Conservation (phyloP, 2,329 filamentous ascomycete genomes). For the Hymenoscyphus infarciens region DNA sequence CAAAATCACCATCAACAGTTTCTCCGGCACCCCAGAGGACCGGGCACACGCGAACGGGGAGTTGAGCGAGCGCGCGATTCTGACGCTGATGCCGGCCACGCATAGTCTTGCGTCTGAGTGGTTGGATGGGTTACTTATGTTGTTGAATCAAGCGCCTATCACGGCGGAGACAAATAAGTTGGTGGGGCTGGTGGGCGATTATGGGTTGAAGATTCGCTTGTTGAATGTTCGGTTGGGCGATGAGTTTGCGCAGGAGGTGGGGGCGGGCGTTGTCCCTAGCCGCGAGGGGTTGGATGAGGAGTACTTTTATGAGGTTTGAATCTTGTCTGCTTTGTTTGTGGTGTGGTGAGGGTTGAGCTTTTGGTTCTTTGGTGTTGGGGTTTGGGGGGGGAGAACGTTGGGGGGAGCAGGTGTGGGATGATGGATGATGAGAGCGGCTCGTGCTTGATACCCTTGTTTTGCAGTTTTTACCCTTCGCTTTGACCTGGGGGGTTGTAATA, state of each 20-base stretch:
- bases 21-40: slow-evolving; percentile 36
- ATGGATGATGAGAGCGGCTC: neutral
- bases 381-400: neutral
- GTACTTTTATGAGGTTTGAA: slow-evolving; percentile 69
- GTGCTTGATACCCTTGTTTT: neutral
- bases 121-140: slow-evolving; percentile 92
- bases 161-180: slow-evolving; percentile 94
- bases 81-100: slow-evolving; percentile 78
- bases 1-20: slow-evolving; percentile 89
- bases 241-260: slow-evolving; percentile 59
- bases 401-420: neutral
- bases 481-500: neutral
- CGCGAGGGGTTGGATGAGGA: slow-evolving; percentile 85
- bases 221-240: slow-evolving; percentile 88
- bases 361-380: neutral
- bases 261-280: slow-evolving; percentile 70
- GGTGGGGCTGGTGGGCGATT: slow-evolving; percentile 79
- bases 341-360: too few relatives aligned
- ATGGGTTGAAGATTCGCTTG: slow-evolving; percentile 87
- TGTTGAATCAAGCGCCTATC: slow-evolving; percentile 91
- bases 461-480: neutral
- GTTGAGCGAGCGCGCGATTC: slow-evolving; percentile 64
- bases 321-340: neutral
- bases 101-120: slow-evolving; percentile 89
- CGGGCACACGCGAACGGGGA: slow-evolving; percentile 35